Evolutionary conservation across 2,329 filamentous ascomycete genomes (phyloP).

Genomic region (Aspergillus sp.): DNA sequence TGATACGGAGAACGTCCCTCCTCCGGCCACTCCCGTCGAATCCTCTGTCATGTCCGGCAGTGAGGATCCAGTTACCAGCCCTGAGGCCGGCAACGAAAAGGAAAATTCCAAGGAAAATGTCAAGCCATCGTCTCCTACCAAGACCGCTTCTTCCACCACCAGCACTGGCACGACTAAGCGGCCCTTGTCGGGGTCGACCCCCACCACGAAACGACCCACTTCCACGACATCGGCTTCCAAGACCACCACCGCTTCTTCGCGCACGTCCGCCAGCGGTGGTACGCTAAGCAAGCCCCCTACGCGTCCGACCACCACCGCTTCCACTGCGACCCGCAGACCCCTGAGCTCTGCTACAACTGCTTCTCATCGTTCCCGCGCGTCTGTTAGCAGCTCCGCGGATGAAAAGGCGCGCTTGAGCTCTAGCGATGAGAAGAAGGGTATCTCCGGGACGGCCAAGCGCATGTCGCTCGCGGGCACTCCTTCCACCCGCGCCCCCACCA

Average conservation of each 20-base stretch:
- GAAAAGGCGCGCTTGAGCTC: conserved; percentile 39
- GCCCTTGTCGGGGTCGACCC: conserved; percentile 27
- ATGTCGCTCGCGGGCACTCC: conserved; percentile 38
- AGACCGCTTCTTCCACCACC: conserved; percentile 14
- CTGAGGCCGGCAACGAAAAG: conserved; percentile 32
- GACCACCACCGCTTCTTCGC: conserved; percentile 19
- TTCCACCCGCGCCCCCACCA: conserved; percentile 28
- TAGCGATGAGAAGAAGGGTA: conserved; percentile 39
- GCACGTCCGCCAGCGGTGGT: conserved; percentile 26
- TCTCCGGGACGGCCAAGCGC: conserved; percentile 38
- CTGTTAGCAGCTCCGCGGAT: conserved; percentile 39
- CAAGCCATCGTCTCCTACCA: conserved; percentile 28
- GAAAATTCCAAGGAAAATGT: conserved; percentile 14
- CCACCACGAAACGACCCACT: conserved; percentile 29
- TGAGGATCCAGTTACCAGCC: conserved; percentile 28
- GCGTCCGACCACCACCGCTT: conserved; percentile 24
- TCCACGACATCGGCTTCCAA: conserved; percentile 26
- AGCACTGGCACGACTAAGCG: conserved; percentile 25
- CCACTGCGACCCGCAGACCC: conserved; percentile 29
- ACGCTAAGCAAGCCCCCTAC: conserved; percentile 41
- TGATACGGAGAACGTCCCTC: conserved; percentile 23
- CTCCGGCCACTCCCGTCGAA: conserved; percentile 30
- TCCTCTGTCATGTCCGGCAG: conserved; percentile 26
- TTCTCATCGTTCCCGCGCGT: conserved; percentile 36
- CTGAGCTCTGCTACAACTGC: conserved; percentile 29